Conservation (phyloP, 2,329 filamentous ascomycete species). For the Colletotrichum tropicicola region DNA sequence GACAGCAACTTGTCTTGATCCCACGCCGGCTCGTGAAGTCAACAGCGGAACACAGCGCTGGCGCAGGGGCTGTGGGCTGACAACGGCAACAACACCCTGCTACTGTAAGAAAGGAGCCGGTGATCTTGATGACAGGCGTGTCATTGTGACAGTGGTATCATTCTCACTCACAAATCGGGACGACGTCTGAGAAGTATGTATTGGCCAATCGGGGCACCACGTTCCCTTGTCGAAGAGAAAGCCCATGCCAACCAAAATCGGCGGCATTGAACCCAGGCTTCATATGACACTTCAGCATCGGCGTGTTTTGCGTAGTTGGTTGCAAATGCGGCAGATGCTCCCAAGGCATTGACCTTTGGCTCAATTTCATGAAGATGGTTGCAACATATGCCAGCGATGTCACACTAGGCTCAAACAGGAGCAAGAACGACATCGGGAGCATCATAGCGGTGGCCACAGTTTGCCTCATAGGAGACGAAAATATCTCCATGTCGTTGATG, state of each 20-base stretch:
- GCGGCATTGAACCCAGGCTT: conserved; percentile 67
- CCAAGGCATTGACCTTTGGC: conserved; percentile 59
- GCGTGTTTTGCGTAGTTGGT: conserved; percentile 62
- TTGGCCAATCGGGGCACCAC: too few species aligned
- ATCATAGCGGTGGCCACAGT: conserved; percentile 61
- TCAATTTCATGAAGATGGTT: conserved; percentile 60
- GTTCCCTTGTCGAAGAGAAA: too few species aligned
- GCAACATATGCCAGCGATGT: conserved; percentile 57
- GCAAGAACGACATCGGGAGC: conserved; percentile 60
- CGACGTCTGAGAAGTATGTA: too few species aligned
- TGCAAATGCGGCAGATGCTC: conserved; percentile 54
- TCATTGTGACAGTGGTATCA: too few species aligned
- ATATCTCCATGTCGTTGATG: conserved; percentile 62
- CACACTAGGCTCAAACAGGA: conserved; percentile 62
- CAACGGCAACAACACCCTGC: too few species aligned
- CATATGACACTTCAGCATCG: conserved; percentile 54
- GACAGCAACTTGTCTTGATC: too few species aligned
- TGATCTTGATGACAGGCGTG: too few species aligned
- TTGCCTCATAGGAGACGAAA: conserved; percentile 53
- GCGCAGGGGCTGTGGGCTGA: too few species aligned
- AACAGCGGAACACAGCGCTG: too few species aligned
- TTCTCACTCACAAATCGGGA: too few species aligned
- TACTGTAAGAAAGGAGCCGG: too few species aligned
- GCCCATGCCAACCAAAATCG: conserved; percentile 65
- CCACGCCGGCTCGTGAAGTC: too few species aligned